phyloP scores from a whole-genome alignment of 208 protist species.

The Strigomonas oncopelti region DNA sequence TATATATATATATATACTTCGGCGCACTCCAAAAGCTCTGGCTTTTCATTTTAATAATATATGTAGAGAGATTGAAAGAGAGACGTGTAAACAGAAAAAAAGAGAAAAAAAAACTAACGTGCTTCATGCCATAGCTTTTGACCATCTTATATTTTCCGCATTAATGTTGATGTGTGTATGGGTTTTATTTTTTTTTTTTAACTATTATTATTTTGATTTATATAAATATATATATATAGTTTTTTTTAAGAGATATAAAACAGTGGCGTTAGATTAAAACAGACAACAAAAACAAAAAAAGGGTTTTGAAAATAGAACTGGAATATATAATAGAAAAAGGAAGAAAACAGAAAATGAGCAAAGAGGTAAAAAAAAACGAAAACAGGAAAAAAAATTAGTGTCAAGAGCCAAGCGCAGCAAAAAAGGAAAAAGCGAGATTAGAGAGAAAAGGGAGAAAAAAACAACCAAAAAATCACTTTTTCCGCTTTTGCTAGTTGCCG shows the following conservation, averaged over 20 bases:
- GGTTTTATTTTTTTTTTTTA: constrained; percentile 2
- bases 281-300: no score
- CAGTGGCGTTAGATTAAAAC: no score
- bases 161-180: not conserved
- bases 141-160: constrained; percentile 1
- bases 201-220: not conserved
- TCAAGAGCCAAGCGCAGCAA: not conserved
- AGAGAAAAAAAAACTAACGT: not conserved
- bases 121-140: constrained; percentile 7
- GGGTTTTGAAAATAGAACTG: not conserved
- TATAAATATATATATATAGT: not conserved
- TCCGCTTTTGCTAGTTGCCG: not conserved
- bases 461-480: constrained; percentile 2
- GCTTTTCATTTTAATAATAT: not conserved
- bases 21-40: no score
- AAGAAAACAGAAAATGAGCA: constrained; percentile 3
- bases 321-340: not conserved
- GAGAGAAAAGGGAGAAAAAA: constrained; percentile 5
- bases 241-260: constrained; percentile 3
- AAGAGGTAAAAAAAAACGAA: not conserved
- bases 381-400: constrained; percentile 5
- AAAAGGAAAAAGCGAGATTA: constrained; percentile 7
- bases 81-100: constrained; percentile 4
- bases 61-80: not conserved
- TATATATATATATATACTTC: no score